Evolutionary conservation across 108 stramenopile genomes (phyloP).

Genomic region (Skeletonema grethae): DNA sequence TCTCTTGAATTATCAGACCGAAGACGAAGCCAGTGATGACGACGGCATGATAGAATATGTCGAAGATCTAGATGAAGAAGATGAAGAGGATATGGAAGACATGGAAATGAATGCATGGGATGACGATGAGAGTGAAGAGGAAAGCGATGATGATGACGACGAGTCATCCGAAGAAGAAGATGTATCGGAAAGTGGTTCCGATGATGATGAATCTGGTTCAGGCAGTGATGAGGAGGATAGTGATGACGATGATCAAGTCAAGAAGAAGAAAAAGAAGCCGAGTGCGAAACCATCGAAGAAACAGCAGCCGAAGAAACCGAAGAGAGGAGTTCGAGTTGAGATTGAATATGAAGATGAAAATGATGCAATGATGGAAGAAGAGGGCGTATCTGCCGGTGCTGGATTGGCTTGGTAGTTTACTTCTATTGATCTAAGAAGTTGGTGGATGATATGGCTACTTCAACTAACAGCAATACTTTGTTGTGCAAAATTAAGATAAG

Average conservation of each 20-base stretch:
- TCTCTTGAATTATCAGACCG: not conserved
- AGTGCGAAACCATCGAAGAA: constrained; percentile 11
- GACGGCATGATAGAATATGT: constrained; percentile 4
- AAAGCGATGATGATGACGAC: not conserved
- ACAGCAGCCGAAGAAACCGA: constrained; percentile 1
- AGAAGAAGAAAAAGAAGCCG: not conserved
- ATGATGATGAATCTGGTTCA: not conserved
- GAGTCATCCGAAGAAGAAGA: constrained; percentile 13
- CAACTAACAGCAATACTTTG: too few species aligned
- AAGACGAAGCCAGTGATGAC: constrained; percentile 1
- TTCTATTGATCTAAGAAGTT: too few species aligned
- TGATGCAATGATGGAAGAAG: constrained; percentile 28
- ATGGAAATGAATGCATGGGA: constrained; percentile 7
- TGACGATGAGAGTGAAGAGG: not conserved
- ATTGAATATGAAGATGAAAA: constrained; percentile 41
- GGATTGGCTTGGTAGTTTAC: not conserved
- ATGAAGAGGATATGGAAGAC: constrained; percentile 3
- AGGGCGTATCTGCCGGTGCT: not conserved
- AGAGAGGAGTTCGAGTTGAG: constrained; percentile 19
- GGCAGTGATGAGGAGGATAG: not conserved
- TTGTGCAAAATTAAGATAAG: too few species aligned
- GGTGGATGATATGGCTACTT: too few species aligned
- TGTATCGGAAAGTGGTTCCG: not conserved
- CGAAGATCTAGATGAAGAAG: not conserved
- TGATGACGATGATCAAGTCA: not conserved